Evolutionary conservation across 2,329 filamentous ascomycete genomes (phyloP), one percentile per base, ranked within the genome.

Genomic region (Metarhizium anisopliae): DNA sequence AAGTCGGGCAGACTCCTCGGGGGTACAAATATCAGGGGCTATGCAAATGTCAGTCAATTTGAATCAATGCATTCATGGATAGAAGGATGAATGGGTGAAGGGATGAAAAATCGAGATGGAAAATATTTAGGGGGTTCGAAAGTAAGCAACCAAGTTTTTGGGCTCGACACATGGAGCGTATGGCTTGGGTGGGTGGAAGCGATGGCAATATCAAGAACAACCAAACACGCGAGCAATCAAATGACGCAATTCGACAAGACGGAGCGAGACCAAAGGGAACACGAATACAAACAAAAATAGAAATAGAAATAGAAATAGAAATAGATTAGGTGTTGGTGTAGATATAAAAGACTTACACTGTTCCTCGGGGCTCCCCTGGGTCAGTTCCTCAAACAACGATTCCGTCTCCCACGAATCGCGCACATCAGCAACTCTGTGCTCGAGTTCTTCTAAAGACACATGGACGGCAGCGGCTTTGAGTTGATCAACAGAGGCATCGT

Each of bases 1-100:
- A 67, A 85, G 87, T 18, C 77, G 75, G 57, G 80, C 74, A 30
- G 87, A 83, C 72, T 95, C 87, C 59, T 88, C 82, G 11, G 83
- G 75, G 1, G 84, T 84, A 71, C 86, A 89, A 30, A 74, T 73
- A 57, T 79, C 78, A 42, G 80, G 66, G 62, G 47, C 49, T 51
- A 11, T 6, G 5, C 4, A 8, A 49, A n/a, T 3, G 25, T 49
- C 45, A 49, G 45, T 73, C 73, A 70, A 57, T 11, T 38, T 35
- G 18, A 66, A 64, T 59, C 10, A 16, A 29, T 49, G 25, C 7
- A 25, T 25, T 25, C 25, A 25, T 25, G 25, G 25, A 25, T 25
- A 4, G 3, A 18, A 47, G 6, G 18, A 13, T 25, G 16, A 25
- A 25, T 29, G 18, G 18, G 3, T 7, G n/a, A 35, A 35, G 32